phyloP scores from a whole-genome alignment of 2,329 filamentous ascomycete species.

The Piedraia hortae region DNA sequence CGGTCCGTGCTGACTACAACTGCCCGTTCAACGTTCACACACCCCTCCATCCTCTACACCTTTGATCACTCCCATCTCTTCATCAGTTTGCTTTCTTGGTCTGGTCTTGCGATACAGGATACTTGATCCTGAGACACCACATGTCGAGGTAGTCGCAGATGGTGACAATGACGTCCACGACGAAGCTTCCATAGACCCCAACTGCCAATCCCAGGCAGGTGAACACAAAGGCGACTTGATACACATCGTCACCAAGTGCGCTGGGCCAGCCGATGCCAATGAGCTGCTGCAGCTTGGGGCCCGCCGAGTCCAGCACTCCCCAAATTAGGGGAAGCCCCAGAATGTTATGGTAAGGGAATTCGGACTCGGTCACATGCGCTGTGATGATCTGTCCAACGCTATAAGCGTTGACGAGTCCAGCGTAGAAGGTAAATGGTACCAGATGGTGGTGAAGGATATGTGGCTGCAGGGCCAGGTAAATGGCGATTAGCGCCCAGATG shows the following conservation, averaged over 20 bases:
- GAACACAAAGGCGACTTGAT: conserved; percentile 80
- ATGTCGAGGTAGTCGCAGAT: conserved; percentile 98
- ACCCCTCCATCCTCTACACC: too few relatives aligned
- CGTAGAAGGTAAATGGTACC: conserved; percentile 70
- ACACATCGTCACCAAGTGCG: conserved; percentile 38
- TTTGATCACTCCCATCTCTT: too few relatives aligned
- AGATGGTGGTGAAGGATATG: conserved; percentile 57
- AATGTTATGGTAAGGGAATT: conserved; percentile 78
- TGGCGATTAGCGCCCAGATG: conserved; percentile 48
- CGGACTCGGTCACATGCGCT: conserved; percentile 64
- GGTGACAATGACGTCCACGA: conserved; percentile 86
- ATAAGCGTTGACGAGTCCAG: conserved; percentile 78
- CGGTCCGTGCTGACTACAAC: too few relatives aligned
- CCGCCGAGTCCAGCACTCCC: conserved; percentile 56
- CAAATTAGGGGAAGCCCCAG: conserved; percentile 49
- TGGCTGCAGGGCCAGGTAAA: conserved; percentile 66
- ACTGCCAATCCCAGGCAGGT: conserved; percentile 58
- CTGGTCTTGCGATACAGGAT: too few relatives aligned
- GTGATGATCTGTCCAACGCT: conserved; percentile 89
- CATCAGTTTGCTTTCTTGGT: too few relatives aligned
- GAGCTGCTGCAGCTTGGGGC: conserved; percentile 31
- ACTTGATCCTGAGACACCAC: conserved; percentile 94
- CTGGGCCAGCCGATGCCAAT: conserved; percentile 41
- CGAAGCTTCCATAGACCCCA: conserved; percentile 91
- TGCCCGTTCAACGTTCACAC: too few relatives aligned